These are phyloP conservation scores for Penicillium tannophilum DNA, from an alignment of 495 filamentous ascomycete genomes.

Conservation along the genomic window DNA sequence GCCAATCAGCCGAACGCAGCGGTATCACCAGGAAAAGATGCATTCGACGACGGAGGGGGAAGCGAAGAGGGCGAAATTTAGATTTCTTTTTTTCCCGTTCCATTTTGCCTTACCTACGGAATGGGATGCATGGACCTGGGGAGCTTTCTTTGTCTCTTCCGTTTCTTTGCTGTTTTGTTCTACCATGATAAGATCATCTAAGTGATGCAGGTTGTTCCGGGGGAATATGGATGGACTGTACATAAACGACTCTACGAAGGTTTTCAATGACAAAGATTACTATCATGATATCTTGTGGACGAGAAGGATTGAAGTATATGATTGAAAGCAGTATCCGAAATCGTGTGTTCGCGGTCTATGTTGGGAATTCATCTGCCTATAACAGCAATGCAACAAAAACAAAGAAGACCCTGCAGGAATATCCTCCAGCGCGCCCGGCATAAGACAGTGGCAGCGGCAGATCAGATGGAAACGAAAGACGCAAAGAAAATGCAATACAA, in stretches of 20 bases:
- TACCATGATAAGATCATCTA: not conserved
- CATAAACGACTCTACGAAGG: constrained; percentile 20
- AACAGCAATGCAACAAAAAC: not conserved
- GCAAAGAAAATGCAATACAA: not conserved
- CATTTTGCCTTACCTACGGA: not conserved
- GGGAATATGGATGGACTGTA: constrained; percentile 10
- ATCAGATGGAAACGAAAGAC: not conserved
- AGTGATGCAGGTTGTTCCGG: not conserved
- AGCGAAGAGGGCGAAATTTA: constrained; percentile 51
- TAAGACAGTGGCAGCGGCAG: not conserved
- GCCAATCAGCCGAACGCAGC: not conserved
- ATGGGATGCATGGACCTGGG: not conserved
- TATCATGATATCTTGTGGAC: not conserved
- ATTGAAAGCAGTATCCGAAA: not conserved
- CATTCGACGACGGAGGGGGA: constrained; percentile 35
- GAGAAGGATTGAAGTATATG: not conserved
- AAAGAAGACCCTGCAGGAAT: too few relatives aligned
- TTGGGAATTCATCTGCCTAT: not conserved
- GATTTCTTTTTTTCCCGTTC: not conserved
- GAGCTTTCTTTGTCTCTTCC: constrained; percentile 3
- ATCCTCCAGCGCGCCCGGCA: not conserved
- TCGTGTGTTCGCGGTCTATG: not conserved
- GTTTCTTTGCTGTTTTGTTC: not conserved
- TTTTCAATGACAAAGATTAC: constrained; percentile 12
- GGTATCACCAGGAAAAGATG: not conserved